A percentile compares a stretch with the other conserved stretches of the same genome.
These are phyloP conservation scores for Niveomyces coronatus DNA, from an alignment of 2,329 filamentous ascomycete species.

Conservation along the genomic window DNA sequence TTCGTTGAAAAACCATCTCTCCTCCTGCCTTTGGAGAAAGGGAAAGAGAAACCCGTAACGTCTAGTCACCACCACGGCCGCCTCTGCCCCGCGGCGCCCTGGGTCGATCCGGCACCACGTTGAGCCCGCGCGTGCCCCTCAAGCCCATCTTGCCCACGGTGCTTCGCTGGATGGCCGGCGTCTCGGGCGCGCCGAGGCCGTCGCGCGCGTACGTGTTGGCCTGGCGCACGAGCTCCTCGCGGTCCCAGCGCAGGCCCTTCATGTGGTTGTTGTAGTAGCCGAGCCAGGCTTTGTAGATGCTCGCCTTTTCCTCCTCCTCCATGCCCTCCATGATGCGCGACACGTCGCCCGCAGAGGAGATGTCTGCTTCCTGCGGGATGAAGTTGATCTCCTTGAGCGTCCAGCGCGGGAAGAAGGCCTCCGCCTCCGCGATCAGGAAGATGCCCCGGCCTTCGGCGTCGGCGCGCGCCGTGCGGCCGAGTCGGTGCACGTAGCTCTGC, in stretches of 20 bases:
- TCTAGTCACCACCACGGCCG: constrained; percentile 14
- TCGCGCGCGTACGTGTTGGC: constrained; percentile 40
- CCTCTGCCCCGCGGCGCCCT: constrained; percentile 15
- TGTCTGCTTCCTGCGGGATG: constrained; percentile 31
- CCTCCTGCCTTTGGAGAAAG: not conserved
- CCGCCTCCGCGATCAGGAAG: constrained; percentile 43
- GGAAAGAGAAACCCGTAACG: not conserved
- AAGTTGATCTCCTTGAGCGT: constrained; percentile 46
- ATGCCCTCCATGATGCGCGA: constrained; percentile 29
- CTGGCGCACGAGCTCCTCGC: constrained; percentile 35
- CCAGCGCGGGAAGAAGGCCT: constrained; percentile 39
- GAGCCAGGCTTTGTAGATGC: constrained; percentile 47
- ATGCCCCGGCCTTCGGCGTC: constrained; percentile 53
- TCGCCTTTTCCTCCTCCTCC: constrained; percentile 33
- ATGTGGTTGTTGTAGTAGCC: constrained; percentile 44
- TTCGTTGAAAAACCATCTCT: not conserved
- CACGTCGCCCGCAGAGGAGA: constrained; percentile 32
- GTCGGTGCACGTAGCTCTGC: constrained; percentile 57
- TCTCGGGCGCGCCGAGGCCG: constrained; percentile 35
- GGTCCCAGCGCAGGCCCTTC: constrained; percentile 33
- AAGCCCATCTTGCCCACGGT: constrained; percentile 48
- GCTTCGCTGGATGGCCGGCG: constrained; percentile 36
- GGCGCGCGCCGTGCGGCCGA: constrained; percentile 57
- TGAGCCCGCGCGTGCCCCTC: constrained; percentile 38
- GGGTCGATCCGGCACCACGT: constrained; percentile 33